Conservation (phyloP, 2,329 filamentous ascomycete genomes). For the Fusarium nanum region DNA sequence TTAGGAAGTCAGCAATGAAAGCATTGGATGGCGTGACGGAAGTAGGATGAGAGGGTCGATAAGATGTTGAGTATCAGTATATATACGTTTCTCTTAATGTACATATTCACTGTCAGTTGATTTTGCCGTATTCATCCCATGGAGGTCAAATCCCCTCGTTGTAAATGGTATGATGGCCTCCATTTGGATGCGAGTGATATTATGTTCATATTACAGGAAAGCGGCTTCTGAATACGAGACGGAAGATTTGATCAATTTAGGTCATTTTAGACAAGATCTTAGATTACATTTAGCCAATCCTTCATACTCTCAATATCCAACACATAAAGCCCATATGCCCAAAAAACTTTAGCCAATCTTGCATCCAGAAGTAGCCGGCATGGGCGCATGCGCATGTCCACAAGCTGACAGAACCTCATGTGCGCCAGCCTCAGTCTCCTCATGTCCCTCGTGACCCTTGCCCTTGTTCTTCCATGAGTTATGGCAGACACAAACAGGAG, state of each 20-base stretch:
- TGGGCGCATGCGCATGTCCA: not conserved
- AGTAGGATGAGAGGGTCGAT: no score
- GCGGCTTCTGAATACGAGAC: no score
- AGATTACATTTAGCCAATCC: not conserved
- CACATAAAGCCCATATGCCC: no score
- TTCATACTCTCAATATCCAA: not conserved
- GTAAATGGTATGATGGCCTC: no score
- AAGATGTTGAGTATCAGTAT: not conserved
- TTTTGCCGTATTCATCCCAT: no score
- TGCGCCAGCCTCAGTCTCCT: not conserved
- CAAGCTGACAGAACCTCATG: not conserved
- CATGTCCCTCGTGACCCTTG: not conserved
- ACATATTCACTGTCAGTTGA: not conserved
- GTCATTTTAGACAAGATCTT: fast-evolving
- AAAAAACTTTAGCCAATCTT: no score
- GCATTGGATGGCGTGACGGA: no score
- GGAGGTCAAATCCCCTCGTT: no score
- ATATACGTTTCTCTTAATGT: not conserved
- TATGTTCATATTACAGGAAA: no score
- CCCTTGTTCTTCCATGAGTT: not conserved
- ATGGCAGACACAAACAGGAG: not conserved
- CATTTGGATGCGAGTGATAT: no score
- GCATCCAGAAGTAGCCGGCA: not conserved
- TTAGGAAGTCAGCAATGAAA: no score
- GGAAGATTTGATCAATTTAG: not conserved